Evolutionary conservation across 2,329 filamentous ascomycete species (phyloP).

Genomic region (Dactylonectria macrodidyma): DNA sequence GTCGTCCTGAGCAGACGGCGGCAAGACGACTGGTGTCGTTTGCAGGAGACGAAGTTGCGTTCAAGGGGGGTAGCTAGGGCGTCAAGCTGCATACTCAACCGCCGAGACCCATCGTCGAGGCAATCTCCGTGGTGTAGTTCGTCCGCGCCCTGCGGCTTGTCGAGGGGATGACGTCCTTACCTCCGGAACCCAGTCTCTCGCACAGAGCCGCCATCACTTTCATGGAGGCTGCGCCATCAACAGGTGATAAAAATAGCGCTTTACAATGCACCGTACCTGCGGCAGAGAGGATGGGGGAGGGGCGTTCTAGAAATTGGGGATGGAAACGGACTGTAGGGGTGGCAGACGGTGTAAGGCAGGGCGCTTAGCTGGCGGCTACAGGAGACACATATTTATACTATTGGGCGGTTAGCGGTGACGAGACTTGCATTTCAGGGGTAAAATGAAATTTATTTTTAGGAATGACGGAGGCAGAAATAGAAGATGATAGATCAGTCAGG

Average conservation of each 20-base stretch:
- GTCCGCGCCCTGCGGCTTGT: slow-evolving; percentile 21
- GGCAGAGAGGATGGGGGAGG: slow-evolving; percentile 19
- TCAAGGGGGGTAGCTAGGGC: slow-evolving; percentile 6
- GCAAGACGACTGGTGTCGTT: slow-evolving; percentile 41
- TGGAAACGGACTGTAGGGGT: slow-evolving; percentile 28
- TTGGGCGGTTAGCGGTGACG: slow-evolving; percentile 36
- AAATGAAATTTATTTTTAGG: slow-evolving; percentile 34
- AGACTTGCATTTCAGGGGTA: slow-evolving; percentile 6
- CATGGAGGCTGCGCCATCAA: slow-evolving; percentile 9
- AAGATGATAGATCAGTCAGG: background rate
- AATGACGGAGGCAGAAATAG: background rate
- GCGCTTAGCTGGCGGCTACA: slow-evolving; percentile 49
- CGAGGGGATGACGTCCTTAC: slow-evolving; percentile 10
- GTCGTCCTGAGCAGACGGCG: slow-evolving; percentile 15
- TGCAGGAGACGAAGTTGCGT: slow-evolving; percentile 22
- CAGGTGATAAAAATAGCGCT: slow-evolving; percentile 13
- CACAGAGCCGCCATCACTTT: slow-evolving; percentile 10
- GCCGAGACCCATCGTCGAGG: slow-evolving; percentile 14
- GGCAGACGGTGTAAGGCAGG: slow-evolving; percentile 32
- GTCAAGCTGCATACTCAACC: slow-evolving; percentile 3
- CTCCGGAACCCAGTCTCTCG: background rate
- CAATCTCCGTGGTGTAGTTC: slow-evolving; percentile 13
- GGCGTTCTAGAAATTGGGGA: slow-evolving; percentile 34
- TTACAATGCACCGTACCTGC: slow-evolving; percentile 1
- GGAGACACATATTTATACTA: slow-evolving; percentile 18